These are phyloP conservation scores for Plantago rigida DNA, from an alignment of 305 asterid species.

Conservation along the genomic window DNA sequence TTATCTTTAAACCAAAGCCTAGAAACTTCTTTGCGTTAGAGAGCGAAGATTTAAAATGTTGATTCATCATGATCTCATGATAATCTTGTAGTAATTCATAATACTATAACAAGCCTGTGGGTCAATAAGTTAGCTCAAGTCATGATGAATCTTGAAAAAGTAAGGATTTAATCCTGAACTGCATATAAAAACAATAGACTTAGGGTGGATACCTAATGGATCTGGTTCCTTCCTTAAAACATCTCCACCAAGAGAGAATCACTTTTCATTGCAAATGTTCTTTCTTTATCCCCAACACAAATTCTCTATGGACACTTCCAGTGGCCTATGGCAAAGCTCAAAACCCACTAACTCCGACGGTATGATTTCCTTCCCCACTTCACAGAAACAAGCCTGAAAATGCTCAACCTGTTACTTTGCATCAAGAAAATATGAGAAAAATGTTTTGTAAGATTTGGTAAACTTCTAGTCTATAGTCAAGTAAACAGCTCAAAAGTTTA, in stretches of 20 bases:
- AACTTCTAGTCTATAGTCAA: not conserved
- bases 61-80: conserved; percentile 21
- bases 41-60: not conserved
- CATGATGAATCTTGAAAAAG: conserved; percentile 31
- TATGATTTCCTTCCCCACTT: conserved; percentile 46
- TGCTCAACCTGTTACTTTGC: conserved; percentile 18
- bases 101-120: conserved; percentile 23
- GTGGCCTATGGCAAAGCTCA: conserved; percentile 20
- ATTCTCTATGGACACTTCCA: conserved; percentile 24
- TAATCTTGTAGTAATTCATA: conserved; percentile 23
- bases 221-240: conserved; percentile 52
- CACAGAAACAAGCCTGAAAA: conserved; percentile 26
- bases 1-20: not conserved
- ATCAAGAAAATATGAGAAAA: conserved; percentile 2
- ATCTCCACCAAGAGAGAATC: conserved; percentile 52
- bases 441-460: not conserved
- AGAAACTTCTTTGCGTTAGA: too few relatives aligned
- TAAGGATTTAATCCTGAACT: conserved; percentile 24
- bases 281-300: conserved; percentile 32
- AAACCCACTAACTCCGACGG: conserved; percentile 22
- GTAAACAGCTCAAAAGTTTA: too few relatives aligned
- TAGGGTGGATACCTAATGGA: conserved; percentile 34
- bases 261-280: conserved; percentile 41
- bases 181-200: conserved; percentile 28
- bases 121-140: conserved; percentile 24